Percentiles rank a stretch among this genome's conserved stretches.
These are phyloP conservation scores for Malus domestica DNA, from an alignment of 306 rosid species.

Conservation along the genomic window DNA sequence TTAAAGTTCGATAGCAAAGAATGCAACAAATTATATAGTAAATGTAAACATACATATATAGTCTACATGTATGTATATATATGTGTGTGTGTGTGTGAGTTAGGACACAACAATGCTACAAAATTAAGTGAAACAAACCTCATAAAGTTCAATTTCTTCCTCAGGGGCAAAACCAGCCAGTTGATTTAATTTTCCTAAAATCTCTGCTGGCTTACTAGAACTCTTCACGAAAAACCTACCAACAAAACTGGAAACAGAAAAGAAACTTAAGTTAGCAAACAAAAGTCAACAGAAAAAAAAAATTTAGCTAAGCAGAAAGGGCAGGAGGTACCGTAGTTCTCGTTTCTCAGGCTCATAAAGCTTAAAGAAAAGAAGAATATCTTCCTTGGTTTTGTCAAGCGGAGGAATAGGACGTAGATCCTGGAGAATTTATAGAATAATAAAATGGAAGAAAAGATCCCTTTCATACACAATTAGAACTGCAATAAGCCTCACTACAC, in stretches of 20 bases:
- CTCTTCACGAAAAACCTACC: slow-evolving; percentile 70
- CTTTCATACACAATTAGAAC: not conserved
- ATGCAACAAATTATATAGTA: not conserved
- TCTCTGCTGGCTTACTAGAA: slow-evolving; percentile 62
- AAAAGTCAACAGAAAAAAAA: not conserved
- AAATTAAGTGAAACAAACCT: slow-evolving; percentile 38
- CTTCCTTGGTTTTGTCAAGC: slow-evolving; percentile 67
- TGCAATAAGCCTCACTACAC: slow-evolving; percentile 7
- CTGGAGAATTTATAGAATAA: slow-evolving; percentile 31
- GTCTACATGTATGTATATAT: not conserved
- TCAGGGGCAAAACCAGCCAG: slow-evolving; percentile 79
- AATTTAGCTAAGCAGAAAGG: slow-evolving; percentile 6
- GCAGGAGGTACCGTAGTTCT: slow-evolving; percentile 54
- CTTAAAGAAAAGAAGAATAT: slow-evolving; percentile 73
- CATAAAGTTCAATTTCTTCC: slow-evolving; percentile 71
- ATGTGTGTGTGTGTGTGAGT: no score
- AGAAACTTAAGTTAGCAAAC: slow-evolving; percentile 3
- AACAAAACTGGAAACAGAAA: slow-evolving; percentile 43
- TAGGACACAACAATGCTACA: not conserved
- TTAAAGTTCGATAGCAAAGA: not conserved
- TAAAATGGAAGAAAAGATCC: not conserved
- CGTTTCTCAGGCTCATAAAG: slow-evolving; percentile 64
- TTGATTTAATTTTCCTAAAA: slow-evolving; percentile 55
- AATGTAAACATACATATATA: not conserved
- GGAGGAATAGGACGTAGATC: slow-evolving; percentile 64